A percentile compares a stretch with the other conserved stretches of the same genome.
Evolutionary conservation across 192 early-diverging fungal species (phyloP).

Genomic region (Rhizophlyctis rosea): DNA sequence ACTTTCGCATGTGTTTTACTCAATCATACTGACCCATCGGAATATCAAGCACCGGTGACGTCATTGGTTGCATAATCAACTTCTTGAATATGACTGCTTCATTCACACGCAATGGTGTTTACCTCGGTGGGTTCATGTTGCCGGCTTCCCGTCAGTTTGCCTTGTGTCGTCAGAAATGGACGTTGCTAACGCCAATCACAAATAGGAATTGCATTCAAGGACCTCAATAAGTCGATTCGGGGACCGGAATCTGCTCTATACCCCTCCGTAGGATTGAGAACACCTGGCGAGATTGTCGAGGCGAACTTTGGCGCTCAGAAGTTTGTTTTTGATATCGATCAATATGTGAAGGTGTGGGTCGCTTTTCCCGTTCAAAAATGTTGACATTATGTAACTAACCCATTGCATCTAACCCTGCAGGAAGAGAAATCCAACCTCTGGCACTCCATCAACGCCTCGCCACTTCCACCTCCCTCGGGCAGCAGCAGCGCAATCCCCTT

Average conservation of each 20-base stretch:
- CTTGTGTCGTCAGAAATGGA: neutral
- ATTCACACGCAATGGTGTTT: conserved; percentile 90
- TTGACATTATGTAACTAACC: too few species aligned
- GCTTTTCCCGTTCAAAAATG: too few species aligned
- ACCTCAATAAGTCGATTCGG: conserved; percentile 26
- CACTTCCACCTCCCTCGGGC: conserved; percentile 11
- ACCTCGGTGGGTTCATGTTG: conserved; percentile 42
- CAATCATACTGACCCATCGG: too few species aligned
- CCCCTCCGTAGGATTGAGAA: conserved; percentile 72
- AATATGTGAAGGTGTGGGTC: conserved; percentile 47
- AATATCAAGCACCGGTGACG: conserved; percentile 93
- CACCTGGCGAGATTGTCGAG: conserved; percentile 67
- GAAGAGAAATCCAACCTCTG: conserved; percentile 26
- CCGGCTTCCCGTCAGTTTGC: too few species aligned
- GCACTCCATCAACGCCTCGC: conserved; percentile 18
- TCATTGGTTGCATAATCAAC: conserved; percentile 90
- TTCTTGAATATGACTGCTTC: conserved; percentile 72
- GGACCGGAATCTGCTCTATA: conserved; percentile 47
- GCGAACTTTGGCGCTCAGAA: conserved; percentile 73
- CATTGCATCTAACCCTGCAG: conserved; percentile 4
- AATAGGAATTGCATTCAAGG: conserved; percentile 53
- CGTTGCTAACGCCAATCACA: neutral
- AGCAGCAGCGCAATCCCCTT: neutral
- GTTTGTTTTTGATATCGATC: conserved; percentile 72
- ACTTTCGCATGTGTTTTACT: too few species aligned